A percentile compares a stretch with the other conserved stretches of the same genome.
Conservation (phyloP, 2,329 filamentous ascomycete species). For the Calonectria montana region DNA sequence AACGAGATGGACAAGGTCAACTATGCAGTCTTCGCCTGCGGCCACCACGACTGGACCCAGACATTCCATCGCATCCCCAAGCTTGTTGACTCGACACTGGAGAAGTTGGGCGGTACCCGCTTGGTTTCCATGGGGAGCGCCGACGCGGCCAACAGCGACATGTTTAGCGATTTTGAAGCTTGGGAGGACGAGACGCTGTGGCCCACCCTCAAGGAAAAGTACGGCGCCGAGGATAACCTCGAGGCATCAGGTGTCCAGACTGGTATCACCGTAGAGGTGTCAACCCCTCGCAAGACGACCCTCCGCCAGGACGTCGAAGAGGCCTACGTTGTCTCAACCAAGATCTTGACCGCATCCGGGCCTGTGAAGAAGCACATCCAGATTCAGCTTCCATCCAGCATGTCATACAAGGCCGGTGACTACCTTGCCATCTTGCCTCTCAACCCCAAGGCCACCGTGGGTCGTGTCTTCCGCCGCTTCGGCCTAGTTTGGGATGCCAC, state of each 20-base stretch:
- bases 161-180: slow-evolving; percentile 74
- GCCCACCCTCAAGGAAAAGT: slow-evolving; percentile 61
- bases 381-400: slow-evolving; percentile 73
- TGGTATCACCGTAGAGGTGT: slow-evolving; percentile 35
- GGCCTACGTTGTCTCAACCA: slow-evolving; percentile 35
- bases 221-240: slow-evolving; percentile 33
- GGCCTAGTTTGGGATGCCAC: slow-evolving; percentile 76
- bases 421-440: slow-evolving; percentile 80
- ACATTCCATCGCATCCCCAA: slow-evolving; percentile 78
- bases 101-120: slow-evolving; percentile 47
- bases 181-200: slow-evolving; percentile 72
- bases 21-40: slow-evolving; percentile 79
- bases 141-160: slow-evolving; percentile 72
- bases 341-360: slow-evolving; percentile 36
- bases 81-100: slow-evolving; percentile 66
- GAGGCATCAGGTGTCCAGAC: slow-evolving; percentile 15
- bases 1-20: slow-evolving; percentile 65
- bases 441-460: slow-evolving; percentile 72
- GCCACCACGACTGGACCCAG: slow-evolving; percentile 65
- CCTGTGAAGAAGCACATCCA: slow-evolving; percentile 71
- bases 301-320: slow-evolving; percentile 41
- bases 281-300: slow-evolving; percentile 37
- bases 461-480: slow-evolving; percentile 74
- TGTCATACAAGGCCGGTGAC: slow-evolving; percentile 78
- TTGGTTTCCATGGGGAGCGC: slow-evolving; percentile 63